Base-by-base conservation (phyloP, 345 rosid genomes). In the Salix viminalis region DNA sequence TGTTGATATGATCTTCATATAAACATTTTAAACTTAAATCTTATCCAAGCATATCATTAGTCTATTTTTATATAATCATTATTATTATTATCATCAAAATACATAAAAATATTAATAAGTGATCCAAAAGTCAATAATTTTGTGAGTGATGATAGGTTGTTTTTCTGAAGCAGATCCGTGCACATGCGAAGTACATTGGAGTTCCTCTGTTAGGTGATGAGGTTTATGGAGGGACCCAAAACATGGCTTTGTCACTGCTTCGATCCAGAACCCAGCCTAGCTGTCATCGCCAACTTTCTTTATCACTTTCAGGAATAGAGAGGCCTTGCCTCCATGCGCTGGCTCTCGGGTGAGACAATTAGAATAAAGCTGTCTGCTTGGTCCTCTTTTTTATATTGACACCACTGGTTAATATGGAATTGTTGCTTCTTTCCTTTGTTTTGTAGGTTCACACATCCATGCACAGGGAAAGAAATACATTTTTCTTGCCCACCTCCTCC, bases 241-340 rank as follows among this genome's bases (percentile, higher is more conserved):
- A 83, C 86, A 78, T 91, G 96, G 95, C 91, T n/a, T 66, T 84
- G 82, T 96, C 96, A 73, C 82, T 92, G 77, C 88, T 96, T 70
- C 91, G 83, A 77, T 86, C 88, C 21, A 85, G 84, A 85, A 86
- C 81, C 67, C 78, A 85, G 19, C 78, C 86, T 7, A 85, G 81
- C 82, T 69, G 23, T 72, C 89, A 83, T 26, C 81, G 76, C 64
- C 77, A 85, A 74, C 87, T 91, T 75, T 23, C 86, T 16, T 81
- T 75, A 52, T 65, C 90, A 76, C 77, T 93, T 65, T 90, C 97
- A 14, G 80, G 70, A 84, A 72, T 96, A 74, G 94, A 93, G 70
- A 89, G 99, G 81, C 99, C 99, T 69, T 93, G 90, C 76, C 97
- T 93, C 71, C 99, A 96, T 86, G 98, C 97, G 69, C 44, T 90